A percentile compares a stretch with the other conserved stretches of the same genome.
These are phyloP conservation scores for Pouteria glomerata DNA, from an alignment of 148 eudicot species.

Conservation along the genomic window DNA sequence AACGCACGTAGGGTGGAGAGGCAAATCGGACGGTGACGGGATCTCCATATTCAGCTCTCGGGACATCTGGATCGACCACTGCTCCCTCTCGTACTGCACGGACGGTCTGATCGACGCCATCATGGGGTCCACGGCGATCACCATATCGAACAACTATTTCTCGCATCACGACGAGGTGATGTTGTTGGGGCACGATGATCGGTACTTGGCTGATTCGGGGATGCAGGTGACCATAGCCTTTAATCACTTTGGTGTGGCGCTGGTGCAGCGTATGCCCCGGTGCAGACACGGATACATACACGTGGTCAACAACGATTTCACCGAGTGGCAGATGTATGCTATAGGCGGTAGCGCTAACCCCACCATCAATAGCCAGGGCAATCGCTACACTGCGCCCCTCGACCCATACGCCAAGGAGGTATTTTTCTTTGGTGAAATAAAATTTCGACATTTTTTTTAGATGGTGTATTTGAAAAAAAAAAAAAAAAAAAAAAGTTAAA, in stretches of 20 bases:
- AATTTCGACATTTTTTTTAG: too few relatives aligned
- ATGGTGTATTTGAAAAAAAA: too few relatives aligned
- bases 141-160: conserved; percentile 44
- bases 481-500: too few relatives aligned
- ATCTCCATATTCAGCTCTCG: conserved; percentile 36
- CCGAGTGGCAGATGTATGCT: conserved; percentile 51
- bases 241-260: conserved; percentile 42
- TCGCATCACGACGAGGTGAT: conserved; percentile 51
- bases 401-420: conserved; percentile 43
- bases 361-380: conserved; percentile 57
- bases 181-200: conserved; percentile 46
- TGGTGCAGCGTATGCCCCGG: conserved; percentile 63
- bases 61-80: conserved; percentile 49
- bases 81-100: conserved; percentile 33
- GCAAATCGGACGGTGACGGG: conserved; percentile 51
- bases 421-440: background rate
- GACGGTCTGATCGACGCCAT: conserved; percentile 52
- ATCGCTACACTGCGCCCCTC: conserved; percentile 46
- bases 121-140: conserved; percentile 48
- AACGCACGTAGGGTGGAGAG: conserved; percentile 29
- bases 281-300: conserved; percentile 53
- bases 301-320: conserved; percentile 48
- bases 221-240: conserved; percentile 67
- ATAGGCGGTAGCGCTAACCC: conserved; percentile 60
- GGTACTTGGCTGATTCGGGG: conserved; percentile 37